Percentiles rank a stretch among this genome's conserved stretches.
phyloP scores from a whole-genome alignment of 2,329 filamentous ascomycete genomes.

The Aureobasidium sp. region DNA sequence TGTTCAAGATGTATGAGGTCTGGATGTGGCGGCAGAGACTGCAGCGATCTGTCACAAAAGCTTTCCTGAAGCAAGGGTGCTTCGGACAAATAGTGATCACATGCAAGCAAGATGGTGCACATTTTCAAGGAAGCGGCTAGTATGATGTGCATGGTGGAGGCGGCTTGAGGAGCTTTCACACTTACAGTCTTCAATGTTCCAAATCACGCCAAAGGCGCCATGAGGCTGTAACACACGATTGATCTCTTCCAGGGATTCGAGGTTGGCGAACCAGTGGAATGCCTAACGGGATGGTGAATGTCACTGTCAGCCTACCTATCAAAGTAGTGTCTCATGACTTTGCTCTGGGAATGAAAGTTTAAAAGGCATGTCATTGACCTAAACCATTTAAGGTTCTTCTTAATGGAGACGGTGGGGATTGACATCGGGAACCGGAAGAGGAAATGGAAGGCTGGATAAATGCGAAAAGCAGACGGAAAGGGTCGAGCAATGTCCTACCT shows the following conservation, averaged over 20 bases:
- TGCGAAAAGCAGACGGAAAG: background rate
- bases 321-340: background rate
- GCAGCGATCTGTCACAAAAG: background rate
- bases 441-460: background rate
- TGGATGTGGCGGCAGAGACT: conserved; percentile 23
- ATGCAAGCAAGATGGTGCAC: background rate
- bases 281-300: conserved; percentile 20
- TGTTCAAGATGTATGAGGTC: background rate
- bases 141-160: background rate
- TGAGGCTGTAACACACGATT: conserved; percentile 55
- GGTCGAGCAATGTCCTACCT: conserved; percentile 41
- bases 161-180: conserved; percentile 11
- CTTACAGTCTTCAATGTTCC: conserved; percentile 66
- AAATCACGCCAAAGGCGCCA: conserved; percentile 57
- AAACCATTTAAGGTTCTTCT: background rate
- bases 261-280: conserved; percentile 56
- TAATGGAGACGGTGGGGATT: background rate
- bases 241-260: conserved; percentile 56
- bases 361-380: background rate
- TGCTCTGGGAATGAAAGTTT: background rate
- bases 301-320: conserved; percentile 13
- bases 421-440: conserved; percentile 3
- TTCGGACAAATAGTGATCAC: conserved; percentile 16
- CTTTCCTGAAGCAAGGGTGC: background rate
- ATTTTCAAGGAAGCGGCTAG: background rate